These are phyloP conservation scores for Ascochyta viciae-villosae DNA, from an alignment of 2,329 filamentous ascomycete species.

Conservation along the genomic window DNA sequence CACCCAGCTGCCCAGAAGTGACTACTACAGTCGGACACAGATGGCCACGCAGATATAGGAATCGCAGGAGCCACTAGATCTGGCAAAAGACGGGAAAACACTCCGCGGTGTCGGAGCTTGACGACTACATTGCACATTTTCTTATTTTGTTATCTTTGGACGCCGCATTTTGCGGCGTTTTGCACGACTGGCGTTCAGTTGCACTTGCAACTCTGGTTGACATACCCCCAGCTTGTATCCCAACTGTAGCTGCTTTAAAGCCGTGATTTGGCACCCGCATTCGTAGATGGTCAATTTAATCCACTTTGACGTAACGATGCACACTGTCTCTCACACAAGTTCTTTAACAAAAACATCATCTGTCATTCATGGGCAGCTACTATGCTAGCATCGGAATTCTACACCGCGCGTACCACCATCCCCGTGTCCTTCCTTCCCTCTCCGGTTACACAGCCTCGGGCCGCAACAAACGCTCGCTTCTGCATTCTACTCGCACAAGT, in stretches of 20 bases:
- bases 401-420: not conserved
- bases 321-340: too few species aligned
- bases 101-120: not conserved
- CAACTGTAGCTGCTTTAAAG: not conserved
- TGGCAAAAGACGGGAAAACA: not conserved
- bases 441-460: not conserved
- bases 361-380: too few species aligned
- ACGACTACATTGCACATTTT: constrained; percentile 7
- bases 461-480: too few species aligned
- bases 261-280: not conserved
- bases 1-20: constrained; percentile 9
- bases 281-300: constrained; percentile 4
- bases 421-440: not conserved
- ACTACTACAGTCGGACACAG: constrained; percentile 9
- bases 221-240: constrained; percentile 15
- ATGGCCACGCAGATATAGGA: not conserved
- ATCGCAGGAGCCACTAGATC: not conserved
- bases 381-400: not conserved
- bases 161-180: not conserved
- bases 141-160: not conserved
- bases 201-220: constrained; percentile 15
- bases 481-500: not conserved
- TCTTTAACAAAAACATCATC: too few species aligned
- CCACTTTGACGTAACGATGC: not conserved
- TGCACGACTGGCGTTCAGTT: constrained; percentile 14